Evolutionary conservation across 2,329 filamentous ascomycete genomes (phyloP), one percentile per base, ranked within the genome.

Genomic region (Pyrenochaeta sp.): DNA sequence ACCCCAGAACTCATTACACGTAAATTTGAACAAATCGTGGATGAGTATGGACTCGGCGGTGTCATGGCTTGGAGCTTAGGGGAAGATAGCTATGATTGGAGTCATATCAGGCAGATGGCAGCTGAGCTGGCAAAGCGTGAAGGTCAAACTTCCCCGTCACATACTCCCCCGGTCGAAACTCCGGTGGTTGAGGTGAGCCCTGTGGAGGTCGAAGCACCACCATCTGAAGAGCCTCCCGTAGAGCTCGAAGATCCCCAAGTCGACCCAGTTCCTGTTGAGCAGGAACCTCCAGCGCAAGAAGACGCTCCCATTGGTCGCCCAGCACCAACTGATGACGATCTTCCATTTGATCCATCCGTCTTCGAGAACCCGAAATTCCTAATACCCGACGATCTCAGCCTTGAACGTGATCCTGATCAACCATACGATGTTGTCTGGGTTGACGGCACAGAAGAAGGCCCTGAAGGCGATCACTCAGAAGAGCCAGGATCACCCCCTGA

Each of bases 21-120:
- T 51, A 92, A 92, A 76, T 85, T 91, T 52, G 75, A 80, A 3
- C 71, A 82, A 4, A 81, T 92, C 31, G 79, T 90, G 2, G 75
- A 79, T 27, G 77, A 78, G 29, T 81, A 83, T 67, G 73, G 77
- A 1, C 71, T 92, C 0, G 89, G 89, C 1, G 90, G 90, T 14
- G 85, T 90, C 4, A 91, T 92, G 81, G 88, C 89, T 0, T 92
- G 89, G 89, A 88, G 87, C 17, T 66, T 92, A 52, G 89, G 87
- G 1, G 88, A 92, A 74, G 89, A 92, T 52, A 68, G 63, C n/a
- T 52, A 61, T 18, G 70, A 71, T 52, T 77, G 68, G 66, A 68
- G 61, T 47, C 81, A 78, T 52, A 63, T 84, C 23, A 75, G 72
- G 63, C 75, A 75, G 1, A 77, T 85, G 68, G 63, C 60, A 2